These are phyloP conservation scores for Adansonia grandidieri DNA, from an alignment of 441 rosid genomes.

Conservation along the genomic window DNA sequence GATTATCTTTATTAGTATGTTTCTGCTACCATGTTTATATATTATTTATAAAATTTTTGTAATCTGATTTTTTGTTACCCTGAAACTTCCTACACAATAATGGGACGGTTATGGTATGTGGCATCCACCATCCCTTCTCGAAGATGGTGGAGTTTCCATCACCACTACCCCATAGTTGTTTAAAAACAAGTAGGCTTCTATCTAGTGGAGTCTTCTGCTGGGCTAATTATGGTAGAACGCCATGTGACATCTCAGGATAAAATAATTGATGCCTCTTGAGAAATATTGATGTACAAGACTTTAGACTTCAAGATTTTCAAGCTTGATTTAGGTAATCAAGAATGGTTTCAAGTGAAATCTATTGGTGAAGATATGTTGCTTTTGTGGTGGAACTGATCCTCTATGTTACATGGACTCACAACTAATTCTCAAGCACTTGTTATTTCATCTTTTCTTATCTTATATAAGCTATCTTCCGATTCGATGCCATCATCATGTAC, in stretches of 20 bases:
- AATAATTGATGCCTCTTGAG: neutral
- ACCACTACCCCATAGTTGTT: neutral
- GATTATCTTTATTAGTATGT: too few relatives aligned
- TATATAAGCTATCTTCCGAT: too few relatives aligned
- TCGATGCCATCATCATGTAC: too few relatives aligned
- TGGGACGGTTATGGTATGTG: neutral
- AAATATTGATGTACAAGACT: neutral
- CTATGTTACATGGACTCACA: too few relatives aligned
- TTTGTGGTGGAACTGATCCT: neutral
- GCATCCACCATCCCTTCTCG: neutral
- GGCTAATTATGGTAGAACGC: neutral
- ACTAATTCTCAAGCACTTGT: too few relatives aligned
- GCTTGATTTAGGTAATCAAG: neutral
- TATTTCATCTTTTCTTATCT: too few relatives aligned
- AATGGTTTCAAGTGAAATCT: neutral
- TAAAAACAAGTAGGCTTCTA: neutral
- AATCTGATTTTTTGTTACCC: too few relatives aligned
- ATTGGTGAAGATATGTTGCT: neutral
- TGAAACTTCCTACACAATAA: too few relatives aligned
- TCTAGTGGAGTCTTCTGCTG: neutral
- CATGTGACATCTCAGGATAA: too few relatives aligned
- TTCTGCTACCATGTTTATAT: too few relatives aligned
- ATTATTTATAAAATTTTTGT: too few relatives aligned
- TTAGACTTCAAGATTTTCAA: neutral
- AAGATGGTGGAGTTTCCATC: neutral